Conservation (phyloP, 2,329 filamentous ascomycete genomes). For the Fusarium anthophilum region DNA sequence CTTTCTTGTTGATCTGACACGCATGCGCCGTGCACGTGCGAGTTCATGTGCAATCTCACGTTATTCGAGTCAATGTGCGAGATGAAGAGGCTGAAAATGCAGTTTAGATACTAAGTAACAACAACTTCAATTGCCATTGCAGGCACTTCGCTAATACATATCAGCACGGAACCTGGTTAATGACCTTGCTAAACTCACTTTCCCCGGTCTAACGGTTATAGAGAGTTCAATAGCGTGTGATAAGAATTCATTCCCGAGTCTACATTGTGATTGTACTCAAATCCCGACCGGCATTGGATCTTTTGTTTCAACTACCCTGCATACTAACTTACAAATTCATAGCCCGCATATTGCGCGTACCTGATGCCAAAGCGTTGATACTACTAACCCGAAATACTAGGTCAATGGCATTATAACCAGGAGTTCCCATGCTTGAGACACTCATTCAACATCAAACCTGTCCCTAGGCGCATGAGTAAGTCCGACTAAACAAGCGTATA, state of each 20-base stretch:
- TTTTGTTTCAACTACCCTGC: constrained; percentile 29
- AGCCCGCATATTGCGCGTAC: constrained; percentile 17
- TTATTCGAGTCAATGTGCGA: background rate
- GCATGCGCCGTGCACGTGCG: constrained; percentile 23
- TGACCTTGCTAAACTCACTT: background rate
- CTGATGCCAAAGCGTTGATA: background rate
- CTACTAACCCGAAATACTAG: constrained; percentile 1
- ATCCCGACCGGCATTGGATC: background rate
- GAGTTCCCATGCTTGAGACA: constrained; percentile 12
- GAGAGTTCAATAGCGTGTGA: constrained; percentile 3
- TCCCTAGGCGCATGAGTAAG: constrained; percentile 21
- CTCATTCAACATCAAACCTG: constrained; percentile 6
- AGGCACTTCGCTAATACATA: background rate
- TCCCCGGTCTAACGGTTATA: background rate
- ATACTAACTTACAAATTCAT: constrained; percentile 1
- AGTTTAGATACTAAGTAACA: background rate
- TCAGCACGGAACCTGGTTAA: background rate
- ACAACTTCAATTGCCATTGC: background rate
- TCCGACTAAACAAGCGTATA: constrained; percentile 8
- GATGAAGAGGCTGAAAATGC: background rate
- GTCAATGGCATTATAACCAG: constrained; percentile 1
- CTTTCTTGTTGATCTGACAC: constrained; percentile 29
- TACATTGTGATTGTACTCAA: background rate
- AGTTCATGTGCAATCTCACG: background rate
- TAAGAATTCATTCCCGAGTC: constrained; percentile 2